Evolutionary conservation across 2,329 filamentous ascomycete species (phyloP).

Genomic region (Ophiostoma sp.): DNA sequence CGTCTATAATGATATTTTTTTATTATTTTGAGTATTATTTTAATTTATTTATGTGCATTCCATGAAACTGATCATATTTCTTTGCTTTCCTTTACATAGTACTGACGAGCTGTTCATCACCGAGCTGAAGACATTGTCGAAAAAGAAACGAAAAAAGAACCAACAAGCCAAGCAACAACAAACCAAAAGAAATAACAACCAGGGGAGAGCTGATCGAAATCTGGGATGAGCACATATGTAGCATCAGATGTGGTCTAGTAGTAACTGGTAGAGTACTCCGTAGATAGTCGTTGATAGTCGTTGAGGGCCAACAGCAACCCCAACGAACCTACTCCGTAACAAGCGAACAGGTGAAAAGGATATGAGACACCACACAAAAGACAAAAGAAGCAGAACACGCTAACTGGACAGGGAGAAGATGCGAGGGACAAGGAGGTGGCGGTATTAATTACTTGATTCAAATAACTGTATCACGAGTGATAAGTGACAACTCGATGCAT

Average conservation of each 20-base stretch:
- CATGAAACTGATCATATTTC: not conserved
- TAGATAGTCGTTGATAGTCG: not conserved
- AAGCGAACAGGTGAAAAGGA: not conserved
- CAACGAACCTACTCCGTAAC: not conserved
- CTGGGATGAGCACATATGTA: not conserved
- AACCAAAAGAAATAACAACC: not conserved
- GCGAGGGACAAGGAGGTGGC: too few species aligned
- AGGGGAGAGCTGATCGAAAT: constrained; percentile 2
- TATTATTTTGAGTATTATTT: not conserved
- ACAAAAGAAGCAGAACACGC: not conserved
- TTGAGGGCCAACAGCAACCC: not conserved
- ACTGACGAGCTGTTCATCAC: not conserved
- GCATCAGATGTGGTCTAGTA: not conserved
- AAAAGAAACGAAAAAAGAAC: not conserved
- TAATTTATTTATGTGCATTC: not conserved
- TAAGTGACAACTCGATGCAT: not conserved
- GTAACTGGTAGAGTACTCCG: not conserved
- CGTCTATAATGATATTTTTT: too few species aligned
- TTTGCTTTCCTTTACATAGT: not conserved
- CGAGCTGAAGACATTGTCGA: not conserved
- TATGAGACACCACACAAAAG: constrained; percentile 4
- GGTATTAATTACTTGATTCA: too few species aligned
- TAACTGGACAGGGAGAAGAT: not conserved
- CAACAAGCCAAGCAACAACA: not conserved
- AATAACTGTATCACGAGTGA: too few species aligned